Conservation (phyloP, 768 basidiomycete genomes). For the Tubosaeta sp. region DNA sequence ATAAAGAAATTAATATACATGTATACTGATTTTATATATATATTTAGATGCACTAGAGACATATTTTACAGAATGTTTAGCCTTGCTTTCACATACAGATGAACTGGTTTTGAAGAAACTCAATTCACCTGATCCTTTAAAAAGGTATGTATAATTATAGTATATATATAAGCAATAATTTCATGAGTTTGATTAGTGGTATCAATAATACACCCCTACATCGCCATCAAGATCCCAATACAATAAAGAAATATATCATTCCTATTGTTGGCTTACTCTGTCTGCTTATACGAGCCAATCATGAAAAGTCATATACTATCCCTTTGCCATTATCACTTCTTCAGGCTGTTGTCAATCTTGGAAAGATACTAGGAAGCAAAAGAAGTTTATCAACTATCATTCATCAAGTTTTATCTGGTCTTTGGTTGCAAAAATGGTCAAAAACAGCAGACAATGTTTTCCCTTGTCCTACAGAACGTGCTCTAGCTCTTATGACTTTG, state of each 20-base stretch:
- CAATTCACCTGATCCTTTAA: neutral
- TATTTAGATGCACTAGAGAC: too few species aligned
- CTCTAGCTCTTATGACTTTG: neutral
- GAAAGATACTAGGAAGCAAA: too few species aligned
- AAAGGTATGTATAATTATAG: neutral
- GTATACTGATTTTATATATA: too few species aligned
- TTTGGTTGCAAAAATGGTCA: too few species aligned
- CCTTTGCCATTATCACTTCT: neutral
- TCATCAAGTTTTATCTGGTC: too few species aligned
- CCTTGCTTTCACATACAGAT: neutral
- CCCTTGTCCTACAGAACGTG: neutral
- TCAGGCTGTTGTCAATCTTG: too few species aligned
- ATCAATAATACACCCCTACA: neutral
- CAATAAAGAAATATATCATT: neutral
- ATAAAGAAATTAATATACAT: neutral
- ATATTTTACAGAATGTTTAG: too few species aligned
- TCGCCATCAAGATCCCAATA: neutral
- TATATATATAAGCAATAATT: neutral
- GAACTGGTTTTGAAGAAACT: neutral
- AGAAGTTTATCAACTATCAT: too few species aligned
- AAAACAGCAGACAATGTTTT: neutral
- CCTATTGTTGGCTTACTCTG: neutral
- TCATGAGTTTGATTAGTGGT: neutral
- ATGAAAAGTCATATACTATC: neutral
- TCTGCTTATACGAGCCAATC: neutral